Conservation (phyloP, 2,329 filamentous ascomycete species). For the Elsinoe necatrix region DNA sequence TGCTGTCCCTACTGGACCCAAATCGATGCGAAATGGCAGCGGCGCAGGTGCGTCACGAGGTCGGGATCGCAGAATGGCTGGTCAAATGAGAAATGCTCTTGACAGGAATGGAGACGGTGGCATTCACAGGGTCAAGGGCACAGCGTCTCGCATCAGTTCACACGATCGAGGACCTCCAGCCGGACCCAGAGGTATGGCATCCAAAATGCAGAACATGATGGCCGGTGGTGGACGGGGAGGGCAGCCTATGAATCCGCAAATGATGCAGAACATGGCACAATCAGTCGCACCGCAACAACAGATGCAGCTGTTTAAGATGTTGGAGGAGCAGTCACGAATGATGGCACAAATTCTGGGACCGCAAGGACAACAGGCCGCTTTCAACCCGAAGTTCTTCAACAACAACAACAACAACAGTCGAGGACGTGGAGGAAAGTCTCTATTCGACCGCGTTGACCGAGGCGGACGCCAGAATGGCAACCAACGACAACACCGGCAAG, state of each 20-base stretch:
- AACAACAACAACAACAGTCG: constrained; percentile 38
- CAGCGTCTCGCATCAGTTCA: constrained; percentile 66
- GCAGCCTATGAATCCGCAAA: constrained; percentile 31
- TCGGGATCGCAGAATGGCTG: constrained; percentile 73
- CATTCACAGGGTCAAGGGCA: constrained; percentile 67
- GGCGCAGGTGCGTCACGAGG: constrained; percentile 36
- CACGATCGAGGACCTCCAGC: constrained; percentile 63
- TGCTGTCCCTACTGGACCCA: constrained; percentile 71
- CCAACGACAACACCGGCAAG: constrained; percentile 33
- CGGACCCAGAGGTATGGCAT: constrained; percentile 52
- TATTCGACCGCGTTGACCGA: constrained; percentile 62
- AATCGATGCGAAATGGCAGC: constrained; percentile 75
- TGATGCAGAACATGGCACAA: constrained; percentile 38
- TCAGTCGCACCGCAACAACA: constrained; percentile 56
- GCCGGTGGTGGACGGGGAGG: constrained; percentile 21
- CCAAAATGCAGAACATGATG: constrained; percentile 33
- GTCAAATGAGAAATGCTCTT: constrained; percentile 64
- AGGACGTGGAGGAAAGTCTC: constrained; percentile 44
- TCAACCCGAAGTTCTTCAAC: constrained; percentile 47
- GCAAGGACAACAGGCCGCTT: constrained; percentile 45
- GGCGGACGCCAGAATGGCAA: constrained; percentile 46
- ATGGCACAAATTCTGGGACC: constrained; percentile 58
- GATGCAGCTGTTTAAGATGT: constrained; percentile 58
- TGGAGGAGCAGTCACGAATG: constrained; percentile 66
- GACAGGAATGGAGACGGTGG: constrained; percentile 65